phyloP scores from a whole-genome alignment of 2,329 filamentous ascomycete genomes.

The Penicillium sp. region DNA sequence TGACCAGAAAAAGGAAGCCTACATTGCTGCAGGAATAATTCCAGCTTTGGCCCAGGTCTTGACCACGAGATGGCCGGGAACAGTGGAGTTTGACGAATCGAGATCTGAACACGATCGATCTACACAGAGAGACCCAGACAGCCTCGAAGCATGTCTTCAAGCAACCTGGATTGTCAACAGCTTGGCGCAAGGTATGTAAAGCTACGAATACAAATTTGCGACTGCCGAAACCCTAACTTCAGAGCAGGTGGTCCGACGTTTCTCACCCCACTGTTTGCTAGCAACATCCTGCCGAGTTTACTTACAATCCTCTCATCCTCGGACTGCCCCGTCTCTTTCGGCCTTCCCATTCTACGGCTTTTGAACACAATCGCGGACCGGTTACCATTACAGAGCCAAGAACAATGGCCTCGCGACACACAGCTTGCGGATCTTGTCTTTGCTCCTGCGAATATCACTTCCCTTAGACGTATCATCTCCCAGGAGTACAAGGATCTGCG shows the following conservation, averaged over 20 bases:
- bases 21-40: constrained; percentile 65
- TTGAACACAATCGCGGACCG: constrained; percentile 69
- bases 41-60: constrained; percentile 50
- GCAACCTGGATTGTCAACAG: constrained; percentile 81
- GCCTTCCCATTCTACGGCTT: constrained; percentile 69
- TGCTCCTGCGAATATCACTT: constrained; percentile 56
- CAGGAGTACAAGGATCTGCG: constrained; percentile 53
- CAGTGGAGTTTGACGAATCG: constrained; percentile 30
- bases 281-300: constrained; percentile 64
- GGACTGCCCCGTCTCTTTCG: constrained; percentile 62
- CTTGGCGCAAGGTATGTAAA: constrained; percentile 68
- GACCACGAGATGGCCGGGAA: constrained; percentile 45
- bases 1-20: constrained; percentile 76
- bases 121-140: constrained; percentile 49
- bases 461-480: constrained; percentile 63
- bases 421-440: constrained; percentile 64
- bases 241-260: constrained; percentile 71
- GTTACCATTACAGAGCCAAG: constrained; percentile 53
- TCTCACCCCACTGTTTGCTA: constrained; percentile 67
- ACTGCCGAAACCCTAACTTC: constrained; percentile 11
- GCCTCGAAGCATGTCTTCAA: constrained; percentile 68
- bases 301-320: constrained; percentile 65
- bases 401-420: constrained; percentile 48
- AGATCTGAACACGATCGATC: constrained; percentile 27
- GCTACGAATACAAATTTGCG: background rate